phyloP scores from a whole-genome alignment of 1,284 basidiomycete species.

The Agaricales sp. region DNA sequence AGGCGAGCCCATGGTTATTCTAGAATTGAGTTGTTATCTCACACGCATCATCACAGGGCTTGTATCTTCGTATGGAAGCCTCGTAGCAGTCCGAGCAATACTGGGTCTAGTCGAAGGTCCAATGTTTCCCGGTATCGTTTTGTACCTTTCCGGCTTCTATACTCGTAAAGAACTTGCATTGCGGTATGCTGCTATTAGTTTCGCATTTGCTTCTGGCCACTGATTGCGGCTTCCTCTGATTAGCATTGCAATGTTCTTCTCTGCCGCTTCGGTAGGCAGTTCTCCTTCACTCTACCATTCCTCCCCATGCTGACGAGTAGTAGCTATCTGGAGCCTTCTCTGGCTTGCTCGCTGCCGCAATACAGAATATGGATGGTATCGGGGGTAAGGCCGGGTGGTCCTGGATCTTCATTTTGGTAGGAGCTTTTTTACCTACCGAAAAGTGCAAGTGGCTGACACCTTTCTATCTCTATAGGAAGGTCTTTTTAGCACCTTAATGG shows the following conservation, averaged over 20 bases:
- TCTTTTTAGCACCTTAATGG: slow-evolving; percentile 51
- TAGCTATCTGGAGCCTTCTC: slow-evolving; percentile 55
- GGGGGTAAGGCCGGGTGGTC: slow-evolving; percentile 47
- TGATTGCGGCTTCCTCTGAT: slow-evolving; percentile 1
- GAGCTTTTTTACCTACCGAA: no score
- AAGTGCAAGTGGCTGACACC: no score
- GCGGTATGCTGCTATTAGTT: slow-evolving; percentile 22
- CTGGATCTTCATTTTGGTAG: slow-evolving; percentile 75
- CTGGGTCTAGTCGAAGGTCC: slow-evolving; percentile 46
- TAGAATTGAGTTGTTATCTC: no score
- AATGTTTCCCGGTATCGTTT: slow-evolving; percentile 43
- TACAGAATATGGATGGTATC: slow-evolving; percentile 58
- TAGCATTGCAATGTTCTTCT: slow-evolving; percentile 55
- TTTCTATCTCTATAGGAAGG: no score
- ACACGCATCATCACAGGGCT: no score
- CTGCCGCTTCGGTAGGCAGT: slow-evolving; percentile 44
- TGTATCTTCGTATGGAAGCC: slow-evolving; percentile 35
- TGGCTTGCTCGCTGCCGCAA: slow-evolving; percentile 54
- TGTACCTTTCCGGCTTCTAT: slow-evolving; percentile 45
- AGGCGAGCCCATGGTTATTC: slow-evolving; percentile 30
- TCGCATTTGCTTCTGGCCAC: neutral
- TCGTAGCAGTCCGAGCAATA: slow-evolving; percentile 43
- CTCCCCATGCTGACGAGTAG: no score
- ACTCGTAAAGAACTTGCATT: neutral
- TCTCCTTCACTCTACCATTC: no score